These are phyloP conservation scores for Cutaneotrichosporon daszewskae DNA, from an alignment of 1,284 basidiomycete genomes.

Conservation along the genomic window DNA sequence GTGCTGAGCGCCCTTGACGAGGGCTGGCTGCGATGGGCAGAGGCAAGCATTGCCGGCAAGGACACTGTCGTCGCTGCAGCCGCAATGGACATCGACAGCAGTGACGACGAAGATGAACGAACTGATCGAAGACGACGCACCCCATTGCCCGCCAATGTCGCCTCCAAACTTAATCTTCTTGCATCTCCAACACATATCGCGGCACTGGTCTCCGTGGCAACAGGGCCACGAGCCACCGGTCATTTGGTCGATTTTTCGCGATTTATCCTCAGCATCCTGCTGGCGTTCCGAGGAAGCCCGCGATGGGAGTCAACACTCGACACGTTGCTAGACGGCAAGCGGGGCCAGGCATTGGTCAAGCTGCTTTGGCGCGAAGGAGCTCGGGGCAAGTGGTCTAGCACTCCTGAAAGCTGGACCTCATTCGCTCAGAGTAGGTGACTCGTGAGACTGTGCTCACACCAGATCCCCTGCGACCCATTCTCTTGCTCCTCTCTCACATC, in stretches of 20 bases:
- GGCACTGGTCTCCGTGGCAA: slow-evolving; percentile 11
- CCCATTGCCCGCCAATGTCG: slow-evolving; percentile 24
- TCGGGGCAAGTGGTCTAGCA: slow-evolving; percentile 51
- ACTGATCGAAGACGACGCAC: not conserved
- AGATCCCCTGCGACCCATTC: slow-evolving; percentile 55
- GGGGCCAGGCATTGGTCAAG: slow-evolving; percentile 54
- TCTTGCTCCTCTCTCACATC: slow-evolving; percentile 75
- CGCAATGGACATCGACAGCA: slow-evolving; percentile 17
- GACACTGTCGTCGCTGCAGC: not conserved
- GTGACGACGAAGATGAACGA: slow-evolving; percentile 21
- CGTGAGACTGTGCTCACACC: slow-evolving; percentile 3
- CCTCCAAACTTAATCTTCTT: slow-evolving; percentile 31
- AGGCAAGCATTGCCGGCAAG: slow-evolving; percentile 11
- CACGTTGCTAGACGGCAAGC: slow-evolving; percentile 38
- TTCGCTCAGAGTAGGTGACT: slow-evolving; percentile 44
- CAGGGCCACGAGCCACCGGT: not conserved
- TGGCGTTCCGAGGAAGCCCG: slow-evolving; percentile 54
- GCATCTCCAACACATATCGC: slow-evolving; percentile 31
- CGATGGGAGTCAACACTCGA: slow-evolving; percentile 53
- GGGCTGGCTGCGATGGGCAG: slow-evolving; percentile 44
- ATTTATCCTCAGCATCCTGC: slow-evolving; percentile 44
- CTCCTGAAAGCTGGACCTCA: slow-evolving; percentile 50
- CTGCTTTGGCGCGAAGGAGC: slow-evolving; percentile 69
- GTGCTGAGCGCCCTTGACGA: slow-evolving; percentile 28
- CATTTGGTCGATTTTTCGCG: slow-evolving; percentile 26